These are phyloP conservation scores for Aspergillus unguis DNA, from an alignment of 2,329 filamentous ascomycete genomes.

Conservation along the genomic window DNA sequence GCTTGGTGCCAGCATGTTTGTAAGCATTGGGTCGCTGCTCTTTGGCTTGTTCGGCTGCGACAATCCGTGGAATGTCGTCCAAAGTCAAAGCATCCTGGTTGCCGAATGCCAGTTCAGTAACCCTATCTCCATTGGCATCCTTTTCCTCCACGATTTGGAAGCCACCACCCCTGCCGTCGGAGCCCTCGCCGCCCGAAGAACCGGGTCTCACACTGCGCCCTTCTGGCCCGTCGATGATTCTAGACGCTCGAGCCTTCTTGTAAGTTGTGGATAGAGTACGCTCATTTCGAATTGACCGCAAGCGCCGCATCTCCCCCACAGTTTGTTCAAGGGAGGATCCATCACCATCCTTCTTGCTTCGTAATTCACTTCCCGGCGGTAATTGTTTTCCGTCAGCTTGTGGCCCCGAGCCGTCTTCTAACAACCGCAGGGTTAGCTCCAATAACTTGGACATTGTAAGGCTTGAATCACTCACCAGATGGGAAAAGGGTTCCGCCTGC, in stretches of 20 bases:
- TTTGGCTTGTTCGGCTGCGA: slow-evolving; percentile 89
- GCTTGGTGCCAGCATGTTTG: slow-evolving; percentile 69
- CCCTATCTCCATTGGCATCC: slow-evolving; percentile 64
- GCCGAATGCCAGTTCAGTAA: slow-evolving; percentile 79
- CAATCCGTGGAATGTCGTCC: slow-evolving; percentile 93
- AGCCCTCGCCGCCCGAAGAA: slow-evolving; percentile 62
- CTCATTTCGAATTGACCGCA: slow-evolving; percentile 90
- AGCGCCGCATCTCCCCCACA: slow-evolving; percentile 85
- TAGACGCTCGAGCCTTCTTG: slow-evolving; percentile 82
- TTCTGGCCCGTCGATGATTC: slow-evolving; percentile 86
- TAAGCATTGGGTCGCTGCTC: slow-evolving; percentile 82
- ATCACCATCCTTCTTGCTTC: slow-evolving; percentile 62
- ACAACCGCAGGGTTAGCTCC: neutral
- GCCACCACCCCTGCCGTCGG: slow-evolving; percentile 52
- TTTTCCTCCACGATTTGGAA: slow-evolving; percentile 80
- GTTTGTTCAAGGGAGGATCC: slow-evolving; percentile 87
- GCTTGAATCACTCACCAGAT: slow-evolving; percentile 48
- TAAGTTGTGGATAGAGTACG: slow-evolving; percentile 92
- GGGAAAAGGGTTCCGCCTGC: slow-evolving; percentile 75
- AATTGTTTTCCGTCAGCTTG: slow-evolving; percentile 63
- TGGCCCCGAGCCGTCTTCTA: slow-evolving; percentile 65
- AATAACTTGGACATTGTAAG: neutral
- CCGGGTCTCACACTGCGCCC: slow-evolving; percentile 65
- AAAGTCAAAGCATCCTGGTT: slow-evolving; percentile 87
- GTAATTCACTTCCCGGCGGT: slow-evolving; percentile 47